Conservation (phyloP, 495 filamentous ascomycete species). For the Glutinoglossum americanum region DNA sequence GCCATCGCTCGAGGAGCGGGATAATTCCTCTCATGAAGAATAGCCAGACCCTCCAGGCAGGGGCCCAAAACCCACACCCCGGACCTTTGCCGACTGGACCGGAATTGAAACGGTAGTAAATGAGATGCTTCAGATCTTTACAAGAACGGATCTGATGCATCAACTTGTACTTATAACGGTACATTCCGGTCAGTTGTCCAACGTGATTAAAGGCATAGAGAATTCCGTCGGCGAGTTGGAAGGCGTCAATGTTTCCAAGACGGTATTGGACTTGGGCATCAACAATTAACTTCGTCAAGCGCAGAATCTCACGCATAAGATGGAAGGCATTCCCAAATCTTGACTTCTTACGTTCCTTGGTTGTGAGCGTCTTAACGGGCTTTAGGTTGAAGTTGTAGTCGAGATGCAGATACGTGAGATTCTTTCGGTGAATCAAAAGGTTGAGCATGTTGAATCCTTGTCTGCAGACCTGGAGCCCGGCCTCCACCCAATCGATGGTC, state of each 20-base stretch:
- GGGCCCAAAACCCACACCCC: slow-evolving; percentile 98
- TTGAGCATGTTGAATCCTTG: slow-evolving; percentile 99
- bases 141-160: slow-evolving; percentile 99
- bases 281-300: slow-evolving; percentile 92
- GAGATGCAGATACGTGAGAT: slow-evolving; percentile 92
- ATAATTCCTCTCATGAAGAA: slow-evolving; percentile 99
- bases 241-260: slow-evolving; percentile 94
- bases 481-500: slow-evolving; percentile 98
- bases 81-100: slow-evolving; percentile 95
- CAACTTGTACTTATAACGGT: slow-evolving; percentile 99
- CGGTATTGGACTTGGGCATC: slow-evolving; percentile 98
- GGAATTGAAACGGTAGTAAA: slow-evolving; percentile 98
- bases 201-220: slow-evolving; percentile 99
- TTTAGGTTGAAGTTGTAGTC: slow-evolving; percentile 99
- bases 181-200: slow-evolving; percentile 97
- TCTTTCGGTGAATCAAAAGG: slow-evolving; percentile 93
- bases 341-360: slow-evolving; percentile 98
- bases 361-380: slow-evolving; percentile 95
- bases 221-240: slow-evolving; percentile 96
- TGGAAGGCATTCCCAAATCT: slow-evolving; percentile 99
- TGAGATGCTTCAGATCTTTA: slow-evolving; percentile 97
- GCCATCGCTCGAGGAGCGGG: slow-evolving; percentile 88
- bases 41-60: slow-evolving; percentile 98
- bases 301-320: slow-evolving; percentile 96
- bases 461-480: slow-evolving; percentile 90